phyloP scores from a whole-genome alignment of 192 early-diverging fungal species.

The Pilaira anomala region DNA sequence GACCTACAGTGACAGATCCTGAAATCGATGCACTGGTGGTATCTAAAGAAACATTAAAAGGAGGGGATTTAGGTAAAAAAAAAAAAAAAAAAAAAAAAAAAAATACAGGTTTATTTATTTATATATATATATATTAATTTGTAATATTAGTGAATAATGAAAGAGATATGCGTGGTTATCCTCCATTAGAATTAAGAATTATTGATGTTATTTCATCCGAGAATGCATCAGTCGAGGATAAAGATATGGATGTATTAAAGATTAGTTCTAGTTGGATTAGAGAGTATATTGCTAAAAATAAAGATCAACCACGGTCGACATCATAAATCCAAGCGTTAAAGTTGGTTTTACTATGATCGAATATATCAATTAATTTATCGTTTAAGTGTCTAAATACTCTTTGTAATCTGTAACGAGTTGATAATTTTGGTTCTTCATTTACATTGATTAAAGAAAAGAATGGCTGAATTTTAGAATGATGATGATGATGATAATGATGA shows the following conservation, averaged over 20 bases:
- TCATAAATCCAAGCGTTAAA: constrained; percentile 54
- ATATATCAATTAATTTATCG: constrained; percentile 42
- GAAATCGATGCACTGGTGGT: constrained; percentile 78
- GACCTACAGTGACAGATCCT: constrained; percentile 76
- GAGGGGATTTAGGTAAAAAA: constrained; percentile 63
- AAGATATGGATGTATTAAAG: constrained; percentile 56
- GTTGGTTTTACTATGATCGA: constrained; percentile 41
- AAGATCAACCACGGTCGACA: constrained; percentile 45
- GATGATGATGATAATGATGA: background rate
- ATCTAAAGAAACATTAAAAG: constrained; percentile 75
- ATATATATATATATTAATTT: background rate
- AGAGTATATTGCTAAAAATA: constrained; percentile 42
- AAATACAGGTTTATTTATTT: background rate
- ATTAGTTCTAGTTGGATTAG: constrained; percentile 82
- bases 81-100: background rate
- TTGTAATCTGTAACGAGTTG: constrained; percentile 47
- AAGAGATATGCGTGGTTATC: constrained; percentile 52
- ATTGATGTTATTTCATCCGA: constrained; percentile 66
- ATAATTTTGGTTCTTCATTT: constrained; percentile 29
- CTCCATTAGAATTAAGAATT: constrained; percentile 59
- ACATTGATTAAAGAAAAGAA: background rate
- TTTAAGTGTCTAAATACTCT: constrained; percentile 47
- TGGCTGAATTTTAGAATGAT: background rate
- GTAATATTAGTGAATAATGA: constrained; percentile 68
- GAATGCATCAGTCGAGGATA: constrained; percentile 29